A percentile compares a stretch with the other conserved stretches of the same genome.
Conservation (phyloP, 306 rosid species). For the Cicer cuneatum region DNA sequence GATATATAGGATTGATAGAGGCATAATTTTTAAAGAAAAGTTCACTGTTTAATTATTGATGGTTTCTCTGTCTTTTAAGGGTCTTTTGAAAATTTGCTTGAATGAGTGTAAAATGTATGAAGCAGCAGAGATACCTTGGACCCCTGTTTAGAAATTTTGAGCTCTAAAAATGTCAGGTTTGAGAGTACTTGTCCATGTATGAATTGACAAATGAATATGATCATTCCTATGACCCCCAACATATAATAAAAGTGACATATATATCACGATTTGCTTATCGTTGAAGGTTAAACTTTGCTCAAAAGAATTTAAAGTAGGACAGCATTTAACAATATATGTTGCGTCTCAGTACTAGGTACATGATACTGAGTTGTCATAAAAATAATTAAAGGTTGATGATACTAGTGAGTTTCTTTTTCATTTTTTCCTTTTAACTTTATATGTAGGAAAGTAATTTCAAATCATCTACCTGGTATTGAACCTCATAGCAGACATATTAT, state of each 20-base stretch:
- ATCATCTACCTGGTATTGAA: too few species aligned
- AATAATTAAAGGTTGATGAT: too few species aligned
- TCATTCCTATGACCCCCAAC: conserved; percentile 38
- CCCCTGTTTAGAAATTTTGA: conserved; percentile 51
- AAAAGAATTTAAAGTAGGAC: neutral
- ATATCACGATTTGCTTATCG: conserved; percentile 11
- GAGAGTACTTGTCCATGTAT: conserved; percentile 55
- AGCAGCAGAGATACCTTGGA: conserved; percentile 50
- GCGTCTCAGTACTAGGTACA: neutral
- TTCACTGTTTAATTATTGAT: conserved; percentile 20
- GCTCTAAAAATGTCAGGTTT: conserved; percentile 56
- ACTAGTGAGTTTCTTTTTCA: too few species aligned
- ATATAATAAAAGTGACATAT: conserved; percentile 24
- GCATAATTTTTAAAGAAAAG: conserved; percentile 39
- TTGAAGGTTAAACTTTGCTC: conserved; percentile 38
- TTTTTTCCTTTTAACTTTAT: too few species aligned
- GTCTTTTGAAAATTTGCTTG: conserved; percentile 45
- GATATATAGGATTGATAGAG: conserved; percentile 5
- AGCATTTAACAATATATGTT: conserved; percentile 17
- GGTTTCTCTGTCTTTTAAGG: conserved; percentile 22
- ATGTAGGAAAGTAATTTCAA: too few species aligned
- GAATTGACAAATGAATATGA: conserved; percentile 57
- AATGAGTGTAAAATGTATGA: conserved; percentile 41
- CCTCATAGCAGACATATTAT: too few species aligned
- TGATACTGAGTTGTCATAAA: too few species aligned